A percentile compares a stretch with the other conserved stretches of the same genome.
phyloP scores from a whole-genome alignment of 176 grass and related monocot species.

The Hyparrhenia diplandra region DNA sequence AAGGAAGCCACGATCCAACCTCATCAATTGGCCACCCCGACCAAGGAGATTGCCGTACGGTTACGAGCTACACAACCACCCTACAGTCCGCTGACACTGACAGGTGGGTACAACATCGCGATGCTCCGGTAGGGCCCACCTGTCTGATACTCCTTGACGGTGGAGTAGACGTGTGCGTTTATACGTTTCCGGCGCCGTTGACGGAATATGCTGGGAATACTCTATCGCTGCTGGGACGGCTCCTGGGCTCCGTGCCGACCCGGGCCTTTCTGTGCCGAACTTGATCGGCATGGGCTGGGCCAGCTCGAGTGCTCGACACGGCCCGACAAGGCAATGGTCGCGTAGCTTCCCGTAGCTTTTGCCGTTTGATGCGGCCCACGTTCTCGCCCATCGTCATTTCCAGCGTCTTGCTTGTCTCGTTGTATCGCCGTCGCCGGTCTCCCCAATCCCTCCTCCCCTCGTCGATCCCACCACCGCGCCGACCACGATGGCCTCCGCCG shows the following conservation, averaged over 20 bases:
- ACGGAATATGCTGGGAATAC: conserved; percentile 19
- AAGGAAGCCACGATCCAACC: no score
- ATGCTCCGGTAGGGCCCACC: neutral
- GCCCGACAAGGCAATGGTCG: no score
- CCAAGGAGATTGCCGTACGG: neutral
- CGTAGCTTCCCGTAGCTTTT: no score
- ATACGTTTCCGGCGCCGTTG: neutral
- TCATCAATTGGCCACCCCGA: neutral
- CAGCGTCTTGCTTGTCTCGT: conserved; percentile 8
- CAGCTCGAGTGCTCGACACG: neutral
- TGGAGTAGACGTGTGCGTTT: neutral
- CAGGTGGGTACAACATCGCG: neutral
- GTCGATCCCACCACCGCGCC: neutral
- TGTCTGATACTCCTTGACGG: neutral
- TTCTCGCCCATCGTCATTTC: neutral
- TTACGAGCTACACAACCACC: neutral
- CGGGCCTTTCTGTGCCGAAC: neutral
- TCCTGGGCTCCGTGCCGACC: no score
- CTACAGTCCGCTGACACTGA: neutral
- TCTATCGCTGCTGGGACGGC: no score
- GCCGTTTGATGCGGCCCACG: no score
- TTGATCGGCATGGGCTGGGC: neutral
- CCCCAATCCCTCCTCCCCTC: neutral
- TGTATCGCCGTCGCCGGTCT: conserved; percentile 6
- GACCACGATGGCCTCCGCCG: conserved; percentile 37